Base-by-base conservation (phyloP, 2,329 filamentous ascomycete species). In the Penicillium sclerotiorum region DNA sequence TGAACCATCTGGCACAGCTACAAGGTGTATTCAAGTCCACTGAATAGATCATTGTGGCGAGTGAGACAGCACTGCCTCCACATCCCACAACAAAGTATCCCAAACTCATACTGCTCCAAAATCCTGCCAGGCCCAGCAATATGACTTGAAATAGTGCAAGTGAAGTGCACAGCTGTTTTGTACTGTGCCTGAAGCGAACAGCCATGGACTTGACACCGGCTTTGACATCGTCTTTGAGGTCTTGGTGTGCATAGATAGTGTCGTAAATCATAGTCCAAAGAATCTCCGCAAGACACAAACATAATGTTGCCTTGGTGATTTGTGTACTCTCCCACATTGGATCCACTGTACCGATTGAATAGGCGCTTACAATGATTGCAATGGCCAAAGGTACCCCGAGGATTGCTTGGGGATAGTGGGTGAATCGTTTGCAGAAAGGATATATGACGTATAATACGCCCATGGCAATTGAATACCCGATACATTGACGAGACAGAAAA, bases 331-430 rank as follows among this genome's bases (percentile, higher is more conserved):
- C 15, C 33, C n/a, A 36, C 15, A 36, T 8, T 9, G 33, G 20
- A n/a, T 28, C 25, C 9, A 28, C 9, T 2, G 13, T 13, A 28
- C 25, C 25, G 13, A 28, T 9, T 7, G 25, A 28, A 13, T 28
- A 28, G 6, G 33, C 33, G 15, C 15, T 9, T 18, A 36, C n/a
- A 8, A 36, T 36, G n/a, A 36, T 36, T 18, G 33, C n/a, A 36
- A 17, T 8, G 11, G 33, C n/a, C n/a, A 36, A 36, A 15, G 33
- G 33, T 17, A 36, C n/a, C 17, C 91, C 91, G 0, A 95, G 81
- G 8, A 95, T 85, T 52, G 87, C 82, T 67, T 95, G 90, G 2
- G 90, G 90, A 66, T 95, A 95, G 69, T 95, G 85, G 0, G 90
- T 95, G 21, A 95, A 81, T 27, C 91, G 80, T 73, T 95, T 96